Percentiles rank a stretch among this genome's conserved stretches.
These are phyloP conservation scores for Kurtzmaniella cleridarum DNA, from an alignment of 805 yeast species.

Conservation along the genomic window DNA sequence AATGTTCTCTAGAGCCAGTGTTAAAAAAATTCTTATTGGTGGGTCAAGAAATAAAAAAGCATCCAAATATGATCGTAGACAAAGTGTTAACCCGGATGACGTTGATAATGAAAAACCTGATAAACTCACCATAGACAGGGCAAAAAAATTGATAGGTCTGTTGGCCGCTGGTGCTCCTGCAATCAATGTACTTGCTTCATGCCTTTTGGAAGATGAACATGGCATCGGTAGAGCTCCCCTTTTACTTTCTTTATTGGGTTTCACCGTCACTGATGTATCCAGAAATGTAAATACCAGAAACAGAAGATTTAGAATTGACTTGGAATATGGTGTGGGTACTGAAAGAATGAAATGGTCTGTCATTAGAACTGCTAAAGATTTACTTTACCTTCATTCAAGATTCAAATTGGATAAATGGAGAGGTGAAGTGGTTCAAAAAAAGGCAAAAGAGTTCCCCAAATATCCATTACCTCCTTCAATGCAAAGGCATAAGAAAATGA, in stretches of 20 bases:
- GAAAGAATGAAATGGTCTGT: constrained; percentile 77
- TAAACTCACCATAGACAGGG: constrained; percentile 31
- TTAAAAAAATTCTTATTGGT: no score
- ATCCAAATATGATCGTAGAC: constrained; percentile 4
- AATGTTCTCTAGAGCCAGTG: no score
- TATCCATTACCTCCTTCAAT: constrained; percentile 38
- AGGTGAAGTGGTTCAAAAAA: constrained; percentile 25
- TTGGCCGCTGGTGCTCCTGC: constrained; percentile 68
- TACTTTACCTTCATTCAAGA: constrained; percentile 64
- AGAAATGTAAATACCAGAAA: constrained; percentile 33
- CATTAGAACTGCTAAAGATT: constrained; percentile 64
- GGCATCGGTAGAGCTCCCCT: constrained; percentile 80
- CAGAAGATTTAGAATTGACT: constrained; percentile 54
- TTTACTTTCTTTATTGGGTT: constrained; percentile 64
- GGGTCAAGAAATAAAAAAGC: neutral
- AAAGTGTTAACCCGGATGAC: constrained; percentile 6
- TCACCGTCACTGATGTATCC: constrained; percentile 52
- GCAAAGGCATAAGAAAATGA: constrained; percentile 1
- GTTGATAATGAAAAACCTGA: constrained; percentile 17
- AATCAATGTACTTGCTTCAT: constrained; percentile 67
- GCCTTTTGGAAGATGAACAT: constrained; percentile 70
- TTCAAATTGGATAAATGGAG: constrained; percentile 46
- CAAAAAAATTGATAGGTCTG: constrained; percentile 31
- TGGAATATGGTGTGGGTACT: constrained; percentile 88
- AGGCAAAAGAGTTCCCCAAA: constrained; percentile 39